Conservation (phyloP, 2,329 filamentous ascomycete genomes). For the Colletotrichum sp. region DNA sequence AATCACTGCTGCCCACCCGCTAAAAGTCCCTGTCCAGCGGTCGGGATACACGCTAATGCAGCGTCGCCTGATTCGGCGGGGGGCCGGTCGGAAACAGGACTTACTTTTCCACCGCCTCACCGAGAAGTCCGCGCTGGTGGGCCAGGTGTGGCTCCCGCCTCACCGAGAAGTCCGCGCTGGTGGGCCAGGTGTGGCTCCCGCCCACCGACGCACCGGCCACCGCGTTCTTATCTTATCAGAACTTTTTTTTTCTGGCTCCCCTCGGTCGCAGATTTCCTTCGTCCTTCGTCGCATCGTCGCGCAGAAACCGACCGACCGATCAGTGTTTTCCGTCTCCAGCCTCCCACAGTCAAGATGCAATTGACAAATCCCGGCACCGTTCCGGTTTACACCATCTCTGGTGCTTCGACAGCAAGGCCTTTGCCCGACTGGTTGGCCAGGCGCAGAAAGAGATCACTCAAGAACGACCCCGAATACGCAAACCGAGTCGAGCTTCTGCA, state of each 20-base stretch:
- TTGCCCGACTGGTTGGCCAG: conserved; percentile 95
- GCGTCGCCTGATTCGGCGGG: conserved; percentile 9
- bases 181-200: neutral
- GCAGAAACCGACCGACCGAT: neutral
- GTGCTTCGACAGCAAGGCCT: conserved; percentile 83
- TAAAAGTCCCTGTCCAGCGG: conserved; percentile 13
- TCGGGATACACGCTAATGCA: conserved; percentile 20
- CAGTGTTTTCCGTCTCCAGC: neutral
- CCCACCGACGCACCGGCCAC: neutral
- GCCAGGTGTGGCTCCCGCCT: neutral
- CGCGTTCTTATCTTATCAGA: conserved; percentile 20
- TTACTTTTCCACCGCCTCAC: conserved; percentile 17
- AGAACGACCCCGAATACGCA: conserved; percentile 90
- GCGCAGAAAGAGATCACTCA: conserved; percentile 87
- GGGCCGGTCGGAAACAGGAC: neutral
- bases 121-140: neutral
- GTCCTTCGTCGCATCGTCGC: conserved; percentile 4
- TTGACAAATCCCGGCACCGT: conserved; percentile 82
- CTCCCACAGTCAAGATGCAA: conserved; percentile 63
- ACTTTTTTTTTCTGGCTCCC: conserved; percentile 19
- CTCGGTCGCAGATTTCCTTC: conserved; percentile 11
- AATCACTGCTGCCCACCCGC: neutral
- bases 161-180: conserved; percentile 6
- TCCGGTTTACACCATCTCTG: conserved; percentile 93
- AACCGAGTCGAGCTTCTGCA: conserved; percentile 94